Evolutionary conservation across 1,139 yeast species (phyloP).

Genomic region (Torulaspora pretoriensis): DNA sequence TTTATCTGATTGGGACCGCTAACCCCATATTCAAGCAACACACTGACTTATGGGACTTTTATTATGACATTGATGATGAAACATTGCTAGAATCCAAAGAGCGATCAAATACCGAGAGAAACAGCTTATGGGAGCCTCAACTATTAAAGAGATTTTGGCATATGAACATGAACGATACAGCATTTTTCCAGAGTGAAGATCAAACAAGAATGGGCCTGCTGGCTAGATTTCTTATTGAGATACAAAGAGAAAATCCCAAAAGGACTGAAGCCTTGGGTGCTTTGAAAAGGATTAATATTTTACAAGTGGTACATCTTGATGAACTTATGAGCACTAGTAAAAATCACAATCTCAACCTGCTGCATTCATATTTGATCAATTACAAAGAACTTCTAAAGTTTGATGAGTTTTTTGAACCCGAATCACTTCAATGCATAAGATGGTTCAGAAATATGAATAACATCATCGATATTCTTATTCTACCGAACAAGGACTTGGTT

Average conservation of each 20-base stretch:
- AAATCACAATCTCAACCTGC: constrained; percentile 10
- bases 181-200: constrained; percentile 6
- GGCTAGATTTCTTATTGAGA: constrained; percentile 18
- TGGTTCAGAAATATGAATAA: constrained; percentile 11
- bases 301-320: constrained; percentile 23
- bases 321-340: neutral
- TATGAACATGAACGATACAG: constrained; percentile 6
- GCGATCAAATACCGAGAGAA: constrained; percentile 4
- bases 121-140: constrained; percentile 13
- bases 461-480: constrained; percentile 5
- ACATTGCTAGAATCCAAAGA: constrained; percentile 11
- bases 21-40: constrained; percentile 33
- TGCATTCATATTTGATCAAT: constrained; percentile 22
- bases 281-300: constrained; percentile 24
- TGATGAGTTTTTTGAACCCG: constrained; percentile 24
- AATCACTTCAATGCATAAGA: constrained; percentile 17
- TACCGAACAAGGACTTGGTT: neutral
- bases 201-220: constrained; percentile 15
- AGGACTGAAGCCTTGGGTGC: constrained; percentile 24
- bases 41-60: constrained; percentile 30
- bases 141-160: constrained; percentile 17
- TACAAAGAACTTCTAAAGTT: constrained; percentile 27
- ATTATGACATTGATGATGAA: constrained; percentile 30
- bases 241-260: constrained; percentile 24
- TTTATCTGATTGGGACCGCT: constrained; percentile 31